Evolutionary conservation across 176 grass and related monocot species (phyloP), one percentile per base, ranked within the genome.

Genomic region (Lolium perenne): DNA sequence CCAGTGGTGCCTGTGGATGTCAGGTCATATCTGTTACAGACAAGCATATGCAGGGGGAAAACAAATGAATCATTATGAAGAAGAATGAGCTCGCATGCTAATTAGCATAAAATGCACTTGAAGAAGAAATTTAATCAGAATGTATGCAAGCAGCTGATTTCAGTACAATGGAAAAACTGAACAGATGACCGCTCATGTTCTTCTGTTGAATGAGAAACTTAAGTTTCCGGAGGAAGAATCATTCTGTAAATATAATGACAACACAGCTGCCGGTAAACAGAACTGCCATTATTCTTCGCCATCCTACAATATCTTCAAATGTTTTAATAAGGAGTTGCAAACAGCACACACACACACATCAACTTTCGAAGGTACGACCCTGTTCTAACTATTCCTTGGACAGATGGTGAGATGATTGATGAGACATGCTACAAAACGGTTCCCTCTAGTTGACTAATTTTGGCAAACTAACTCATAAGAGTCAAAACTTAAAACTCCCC

Each of bases 1-100:
- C 97, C 73, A 99, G 57, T 88, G 81, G 94, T 76, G 94, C 87
- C 97, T 99, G 94, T 84, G 67, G 64, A 80, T 72, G 58, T 73
- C 49, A 88, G 71, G 43, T 77, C 77, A 75, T n/a, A 81, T 81
- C n/a, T 79, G 70, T 78, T 88, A 85, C 74, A 38, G 41, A 79
- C 3, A 65, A 89, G 67, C 58, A 83, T 74, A 80, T 72, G 25
- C 57, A 65, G 5, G 78, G 14, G 20, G 43, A 81, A 79, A 71
- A 25, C 8, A 78, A 12, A 72, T 14, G 64, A 81, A 85, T 59
- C 18, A 17, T 60, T 38, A 40, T 58, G 20, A 10, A 86, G 14
- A 83, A 8, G 64, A 83, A 76, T 71, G 45, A 26, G 29, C 58
- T 71, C 40, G 40, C 40, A 40, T 56, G 47, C 67, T 76, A 84